Evolutionary conservation across 805 yeast genomes (phyloP), one percentile per base, ranked within the genome.

Genomic region (Candida easanensis): DNA sequence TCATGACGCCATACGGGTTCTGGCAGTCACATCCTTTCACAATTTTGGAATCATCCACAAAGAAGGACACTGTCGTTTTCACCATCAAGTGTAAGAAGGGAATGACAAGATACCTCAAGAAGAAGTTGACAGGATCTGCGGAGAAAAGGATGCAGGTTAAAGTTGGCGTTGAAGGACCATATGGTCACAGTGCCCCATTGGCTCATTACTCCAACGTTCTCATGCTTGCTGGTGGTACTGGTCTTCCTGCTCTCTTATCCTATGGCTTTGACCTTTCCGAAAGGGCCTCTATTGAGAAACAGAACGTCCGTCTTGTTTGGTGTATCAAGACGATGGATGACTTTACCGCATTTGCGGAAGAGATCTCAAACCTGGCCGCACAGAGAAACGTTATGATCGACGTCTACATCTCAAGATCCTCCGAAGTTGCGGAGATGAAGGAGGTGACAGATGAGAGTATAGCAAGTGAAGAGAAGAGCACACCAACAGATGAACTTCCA

Each of bases 21-120:
- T 81, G 82, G 80, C 87, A 84, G 58, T 76, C 82, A 5, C 88
- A 84, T 59, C 90, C 91, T 4, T 83, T 85, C 62, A 81, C 90
- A 1, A 61, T 77, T 7, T 64, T 76, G 31, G 70, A 70, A 37
- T 80, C 89, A 1, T 61, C 76, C 9, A 64, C 74, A 32, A 69
- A 70, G 40, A 63, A 64, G 30, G 20, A n/a, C 26, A 26, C 19
- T 13, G 5, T n/a, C 9, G 8, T 26, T 14, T 25, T 76, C 38
- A 71, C 66, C 49, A 69, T 77, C 53, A 77, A 74, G 54, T 73
- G 71, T 17, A 33, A 26, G 38, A 39, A 39, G 17, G 88, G 42
- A 15, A 39, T 33, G 32, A 33, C 42, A 10, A 39, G 21, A 27
- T 26, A 26, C 16, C 53, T 76, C 28, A 61, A 65, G 30, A 56